Base-by-base conservation (phyloP, 2,329 filamentous ascomycete species). In the Aspergillus pseudotamarii region DNA sequence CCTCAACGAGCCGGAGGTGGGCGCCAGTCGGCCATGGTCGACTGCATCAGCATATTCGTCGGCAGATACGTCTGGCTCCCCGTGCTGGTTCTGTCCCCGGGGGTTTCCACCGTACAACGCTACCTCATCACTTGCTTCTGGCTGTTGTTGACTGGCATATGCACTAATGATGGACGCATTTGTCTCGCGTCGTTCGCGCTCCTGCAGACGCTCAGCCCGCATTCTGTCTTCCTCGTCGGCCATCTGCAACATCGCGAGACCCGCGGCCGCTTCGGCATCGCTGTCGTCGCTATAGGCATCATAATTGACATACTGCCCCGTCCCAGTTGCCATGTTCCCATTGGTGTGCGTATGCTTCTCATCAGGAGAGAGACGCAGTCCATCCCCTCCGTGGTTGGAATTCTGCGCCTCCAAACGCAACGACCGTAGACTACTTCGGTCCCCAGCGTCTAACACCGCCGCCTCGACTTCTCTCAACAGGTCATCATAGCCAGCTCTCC, bases 211-310 rank as follows among this genome's bases (percentile, higher is more conserved):
- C 53, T 79, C 77, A 30, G 75, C 83, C 51, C 86, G 83, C 6
- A 79, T 83, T 57, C 89, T 88, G 64, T 96, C 91, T 74, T 89
- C 84, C 75, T 93, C 87, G 65, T 96, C 93, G 5, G 93, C 93
- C 79, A 94, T 88, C 63, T 89, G 88, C 85, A 98, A 88, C 68
- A 93, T 93, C 73, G 91, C 86, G 58, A 96, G 81, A 19, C 95
- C 94, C 64, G 92, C 92, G 45, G 91, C 89, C 23, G 91, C 94
- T 76, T 97, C 94, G 0, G 91, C 88, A 73, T 98, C 94, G 73
- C 93, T 96, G 57, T 96, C 93, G 60, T 94, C 91, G 66, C 83
- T 83, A 69, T 84, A 84, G 6, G 80, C 79, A 64, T 79, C 80
- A 63, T 82, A 81, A 64, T 82, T 81, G 45, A 81, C 76, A 62